phyloP scores from a whole-genome alignment of 805 yeast species.

The Spathaspora passalidarum region DNA sequence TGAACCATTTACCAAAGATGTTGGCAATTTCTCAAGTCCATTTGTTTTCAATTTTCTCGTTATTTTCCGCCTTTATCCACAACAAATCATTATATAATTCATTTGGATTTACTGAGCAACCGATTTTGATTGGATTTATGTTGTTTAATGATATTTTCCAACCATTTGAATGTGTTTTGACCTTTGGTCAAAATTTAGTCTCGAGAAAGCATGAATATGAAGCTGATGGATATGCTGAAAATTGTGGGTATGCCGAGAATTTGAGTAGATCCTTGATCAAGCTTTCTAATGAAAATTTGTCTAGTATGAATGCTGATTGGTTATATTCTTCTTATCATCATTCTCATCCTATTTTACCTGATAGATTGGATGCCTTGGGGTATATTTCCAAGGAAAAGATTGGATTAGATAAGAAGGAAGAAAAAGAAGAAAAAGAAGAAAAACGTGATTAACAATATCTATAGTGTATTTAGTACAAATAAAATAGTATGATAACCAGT shows the following conservation, averaged over 20 bases:
- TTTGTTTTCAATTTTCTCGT: conserved; percentile 59
- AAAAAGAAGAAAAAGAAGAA: background rate
- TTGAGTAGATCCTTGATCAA: conserved; percentile 71
- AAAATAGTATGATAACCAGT: background rate
- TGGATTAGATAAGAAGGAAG: conserved; percentile 15
- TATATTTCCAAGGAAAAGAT: conserved; percentile 40
- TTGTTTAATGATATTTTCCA: conserved; percentile 74
- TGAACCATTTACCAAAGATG: conserved; percentile 81
- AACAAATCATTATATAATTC: conserved; percentile 75
- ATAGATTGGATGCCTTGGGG: conserved; percentile 78
- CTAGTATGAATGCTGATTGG: conserved; percentile 87
- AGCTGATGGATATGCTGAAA: conserved; percentile 85
- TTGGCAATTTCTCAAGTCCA: conserved; percentile 64
- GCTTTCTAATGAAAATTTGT: conserved; percentile 75
- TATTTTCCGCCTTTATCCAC: conserved; percentile 77
- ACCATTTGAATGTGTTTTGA: conserved; percentile 70
- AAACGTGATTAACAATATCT: too few species aligned
- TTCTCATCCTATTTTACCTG: conserved; percentile 89
- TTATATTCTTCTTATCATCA: conserved; percentile 84
- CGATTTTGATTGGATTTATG: conserved; percentile 77
- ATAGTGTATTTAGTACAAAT: background rate
- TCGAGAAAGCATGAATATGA: conserved; percentile 89
- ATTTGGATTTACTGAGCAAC: conserved; percentile 74
- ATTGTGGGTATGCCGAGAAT: conserved; percentile 65
- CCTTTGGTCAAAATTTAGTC: conserved; percentile 64